phyloP scores from a whole-genome alignment of 768 basidiomycete species.

The Lepiota venenata region DNA sequence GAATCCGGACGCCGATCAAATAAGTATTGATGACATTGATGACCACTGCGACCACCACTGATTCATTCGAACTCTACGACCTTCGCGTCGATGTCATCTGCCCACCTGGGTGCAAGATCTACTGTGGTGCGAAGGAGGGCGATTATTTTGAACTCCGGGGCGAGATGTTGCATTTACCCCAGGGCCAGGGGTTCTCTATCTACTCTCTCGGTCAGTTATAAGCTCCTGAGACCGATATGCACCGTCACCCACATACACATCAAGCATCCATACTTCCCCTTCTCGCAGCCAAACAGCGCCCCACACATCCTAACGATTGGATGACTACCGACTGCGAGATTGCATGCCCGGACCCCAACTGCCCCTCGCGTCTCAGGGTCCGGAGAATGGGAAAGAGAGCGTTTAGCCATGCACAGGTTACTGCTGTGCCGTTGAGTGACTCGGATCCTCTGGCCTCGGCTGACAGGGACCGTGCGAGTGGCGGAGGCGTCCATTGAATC shows the following conservation, averaged over 20 bases:
- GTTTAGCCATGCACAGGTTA: conserved; percentile 54
- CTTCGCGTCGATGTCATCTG: conserved; percentile 62
- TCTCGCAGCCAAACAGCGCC: conserved; percentile 65
- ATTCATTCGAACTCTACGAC: conserved; percentile 60
- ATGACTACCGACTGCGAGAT: conserved; percentile 64
- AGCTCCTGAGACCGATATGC: background rate
- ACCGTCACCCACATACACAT: background rate
- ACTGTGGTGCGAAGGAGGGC: conserved; percentile 63
- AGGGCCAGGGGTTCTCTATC: conserved; percentile 63
- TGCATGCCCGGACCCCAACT: conserved; percentile 67
- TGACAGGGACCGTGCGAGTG: too few relatives aligned
- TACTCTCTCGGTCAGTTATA: conserved; percentile 52
- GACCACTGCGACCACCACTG: conserved; percentile 14
- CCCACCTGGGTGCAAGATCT: conserved; percentile 49
- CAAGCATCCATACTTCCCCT: conserved; percentile 60
- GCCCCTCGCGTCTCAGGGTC: conserved; percentile 53
- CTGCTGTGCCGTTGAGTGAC: conserved; percentile 36
- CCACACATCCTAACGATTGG: conserved; percentile 56
- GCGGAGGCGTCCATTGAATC: background rate
- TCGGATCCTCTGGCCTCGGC: background rate
- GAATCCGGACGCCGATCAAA: too few relatives aligned
- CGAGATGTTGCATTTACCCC: conserved; percentile 60
- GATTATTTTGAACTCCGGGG: conserved; percentile 63
- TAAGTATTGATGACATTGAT: too few relatives aligned
- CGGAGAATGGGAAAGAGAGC: conserved; percentile 44